Percentiles rank a stretch among this genome's conserved stretches.
These are phyloP conservation scores for Sporisorium exsertum DNA, from an alignment of 1,284 basidiomycete species.

Conservation along the genomic window DNA sequence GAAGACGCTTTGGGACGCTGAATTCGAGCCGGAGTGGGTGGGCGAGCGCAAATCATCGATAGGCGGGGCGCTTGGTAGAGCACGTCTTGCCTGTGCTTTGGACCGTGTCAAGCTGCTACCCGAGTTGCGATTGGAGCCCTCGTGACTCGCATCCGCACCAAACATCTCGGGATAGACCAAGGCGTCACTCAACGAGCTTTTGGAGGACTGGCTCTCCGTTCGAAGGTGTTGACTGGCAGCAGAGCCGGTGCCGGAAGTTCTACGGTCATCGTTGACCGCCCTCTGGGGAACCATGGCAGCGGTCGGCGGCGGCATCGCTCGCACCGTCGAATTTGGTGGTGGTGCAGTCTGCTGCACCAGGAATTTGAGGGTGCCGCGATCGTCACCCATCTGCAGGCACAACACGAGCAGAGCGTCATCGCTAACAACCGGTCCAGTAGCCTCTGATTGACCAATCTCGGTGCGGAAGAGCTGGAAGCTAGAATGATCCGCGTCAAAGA, in stretches of 20 bases:
- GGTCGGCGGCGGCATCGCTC: constrained; percentile 53
- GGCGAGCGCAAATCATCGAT: constrained; percentile 47
- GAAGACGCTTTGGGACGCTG: constrained; percentile 3
- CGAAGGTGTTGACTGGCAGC: constrained; percentile 42
- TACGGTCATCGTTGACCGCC: constrained; percentile 26
- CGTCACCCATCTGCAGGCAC: constrained; percentile 66
- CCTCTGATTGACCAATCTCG: constrained; percentile 64
- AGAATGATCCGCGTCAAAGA: constrained; percentile 57
- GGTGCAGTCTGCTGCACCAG: constrained; percentile 57
- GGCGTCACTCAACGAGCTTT: constrained; percentile 56
- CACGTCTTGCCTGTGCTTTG: constrained; percentile 51
- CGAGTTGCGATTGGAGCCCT: constrained; percentile 42
- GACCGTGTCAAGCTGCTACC: constrained; percentile 46
- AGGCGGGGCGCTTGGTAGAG: constrained; percentile 37
- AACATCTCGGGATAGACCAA: constrained; percentile 34
- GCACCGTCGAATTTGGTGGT: constrained; percentile 31
- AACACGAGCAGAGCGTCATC: constrained; percentile 66
- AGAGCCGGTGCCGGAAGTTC: constrained; percentile 23
- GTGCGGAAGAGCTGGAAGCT: constrained; percentile 62
- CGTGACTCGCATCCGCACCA: constrained; percentile 30
- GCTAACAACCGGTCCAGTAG: constrained; percentile 57
- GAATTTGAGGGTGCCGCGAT: constrained; percentile 67
- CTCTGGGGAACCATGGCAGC: constrained; percentile 25
- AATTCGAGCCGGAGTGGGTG: constrained; percentile 8
- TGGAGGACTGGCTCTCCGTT: constrained; percentile 54